A percentile compares a stretch with the other conserved stretches of the same genome.
phyloP scores from a whole-genome alignment of 177 flowering plant species.

The Vitis hybrid region DNA sequence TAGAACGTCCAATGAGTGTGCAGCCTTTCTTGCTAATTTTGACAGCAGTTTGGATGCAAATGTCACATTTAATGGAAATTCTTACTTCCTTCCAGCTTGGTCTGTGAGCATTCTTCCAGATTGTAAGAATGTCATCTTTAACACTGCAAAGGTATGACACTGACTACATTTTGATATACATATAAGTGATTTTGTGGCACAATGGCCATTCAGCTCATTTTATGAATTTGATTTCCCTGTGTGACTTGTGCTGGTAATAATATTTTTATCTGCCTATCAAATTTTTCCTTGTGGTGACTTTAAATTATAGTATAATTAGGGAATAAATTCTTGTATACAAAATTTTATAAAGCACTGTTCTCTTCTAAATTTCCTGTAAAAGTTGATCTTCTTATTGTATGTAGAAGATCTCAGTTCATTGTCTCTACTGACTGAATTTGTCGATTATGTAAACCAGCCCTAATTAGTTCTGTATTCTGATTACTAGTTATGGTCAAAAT shows the following conservation, averaged over 20 bases:
- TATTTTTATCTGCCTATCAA: too few relatives aligned
- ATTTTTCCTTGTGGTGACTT: too few relatives aligned
- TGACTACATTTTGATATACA: not conserved
- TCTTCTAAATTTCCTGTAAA: not conserved
- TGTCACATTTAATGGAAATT: conserved; percentile 36
- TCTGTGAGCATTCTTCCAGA: conserved; percentile 56
- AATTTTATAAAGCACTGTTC: not conserved
- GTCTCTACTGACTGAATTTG: not conserved
- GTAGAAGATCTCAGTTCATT: not conserved
- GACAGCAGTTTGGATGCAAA: conserved; percentile 28
- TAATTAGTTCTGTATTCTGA: not conserved
- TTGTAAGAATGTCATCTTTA: conserved; percentile 38
- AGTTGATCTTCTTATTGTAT: not conserved
- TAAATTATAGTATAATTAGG: too few relatives aligned
- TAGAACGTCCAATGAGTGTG: conserved; percentile 36
- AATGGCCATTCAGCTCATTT: not conserved
- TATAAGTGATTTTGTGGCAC: not conserved
- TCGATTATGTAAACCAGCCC: not conserved
- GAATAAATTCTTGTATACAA: not conserved
- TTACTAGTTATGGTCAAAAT: not conserved
- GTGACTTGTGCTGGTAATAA: not conserved
- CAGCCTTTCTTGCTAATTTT: conserved; percentile 52
- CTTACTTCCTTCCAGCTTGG: conserved; percentile 46
- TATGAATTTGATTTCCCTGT: not conserved
- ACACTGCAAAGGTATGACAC: conserved; percentile 41